Conservation (phyloP, 257 asterid species). For the Solanum lycopersicoides region DNA sequence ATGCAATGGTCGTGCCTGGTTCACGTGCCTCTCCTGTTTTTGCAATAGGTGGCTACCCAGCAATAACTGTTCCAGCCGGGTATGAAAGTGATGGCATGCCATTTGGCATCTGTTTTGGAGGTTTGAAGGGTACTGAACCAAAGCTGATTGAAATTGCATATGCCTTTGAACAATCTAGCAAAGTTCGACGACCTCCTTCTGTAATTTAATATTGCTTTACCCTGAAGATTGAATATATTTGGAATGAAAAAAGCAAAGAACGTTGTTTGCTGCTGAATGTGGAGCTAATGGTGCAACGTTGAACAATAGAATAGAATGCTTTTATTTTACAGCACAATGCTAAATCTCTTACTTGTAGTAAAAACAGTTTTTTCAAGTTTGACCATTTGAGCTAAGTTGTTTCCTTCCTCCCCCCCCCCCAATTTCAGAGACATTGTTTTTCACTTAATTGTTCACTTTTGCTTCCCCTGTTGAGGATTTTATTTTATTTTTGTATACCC, state of each 20-base stretch:
- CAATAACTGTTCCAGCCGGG: conserved; percentile 53
- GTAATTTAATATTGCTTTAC: neutral
- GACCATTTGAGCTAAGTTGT: neutral
- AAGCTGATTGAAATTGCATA: conserved; percentile 45
- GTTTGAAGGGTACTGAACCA: conserved; percentile 54
- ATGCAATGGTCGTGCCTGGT: conserved; percentile 19
- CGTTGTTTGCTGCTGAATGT: neutral
- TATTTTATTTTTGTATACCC: neutral
- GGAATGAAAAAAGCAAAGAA: neutral
- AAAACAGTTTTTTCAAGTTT: neutral
- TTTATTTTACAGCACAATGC: neutral
- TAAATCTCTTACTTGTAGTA: neutral
- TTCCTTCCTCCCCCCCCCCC: neutral
- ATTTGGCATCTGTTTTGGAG: conserved; percentile 54
- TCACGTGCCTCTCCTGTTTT: conserved; percentile 3
- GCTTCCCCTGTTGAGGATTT: neutral
- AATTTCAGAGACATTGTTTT: neutral
- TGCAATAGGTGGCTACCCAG: conserved; percentile 47
- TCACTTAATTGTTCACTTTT: neutral
- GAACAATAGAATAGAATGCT: neutral
- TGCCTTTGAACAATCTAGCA: conserved; percentile 62
- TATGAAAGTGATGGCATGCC: conserved; percentile 52
- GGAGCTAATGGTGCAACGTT: neutral
- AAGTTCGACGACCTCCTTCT: conserved; percentile 38
- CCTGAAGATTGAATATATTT: neutral